Conservation (phyloP, 208 protist species). For the Trypanosoma scelopori region DNA sequence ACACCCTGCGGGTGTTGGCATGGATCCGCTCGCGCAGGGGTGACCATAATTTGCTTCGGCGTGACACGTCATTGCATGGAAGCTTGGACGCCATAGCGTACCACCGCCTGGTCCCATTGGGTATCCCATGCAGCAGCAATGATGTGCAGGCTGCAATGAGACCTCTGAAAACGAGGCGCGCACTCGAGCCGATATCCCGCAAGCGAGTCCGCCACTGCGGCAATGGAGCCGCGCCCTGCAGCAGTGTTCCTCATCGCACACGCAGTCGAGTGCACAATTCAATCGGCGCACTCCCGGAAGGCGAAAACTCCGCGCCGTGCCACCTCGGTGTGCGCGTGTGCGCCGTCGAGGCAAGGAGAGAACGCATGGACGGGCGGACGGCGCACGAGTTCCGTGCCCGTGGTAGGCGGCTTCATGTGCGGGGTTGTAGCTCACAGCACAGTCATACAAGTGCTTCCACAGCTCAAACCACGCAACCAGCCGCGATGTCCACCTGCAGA, state of each 20-base stretch:
- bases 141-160: slow-evolving; percentile 41
- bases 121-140: slow-evolving; percentile 38
- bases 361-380: slow-evolving; percentile 1
- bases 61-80: not conserved
- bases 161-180: slow-evolving; percentile 26
- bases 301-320: not conserved
- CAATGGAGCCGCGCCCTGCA: slow-evolving; percentile 25
- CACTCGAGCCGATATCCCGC: slow-evolving; percentile 26
- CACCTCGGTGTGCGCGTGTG: slow-evolving; percentile 4
- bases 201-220: slow-evolving; percentile 28
- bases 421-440: slow-evolving; percentile 25
- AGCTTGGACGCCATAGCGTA: too few species aligned
- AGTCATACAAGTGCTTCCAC: slow-evolving; percentile 35
- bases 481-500: too few species aligned
- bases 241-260: slow-evolving; percentile 19
- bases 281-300: too few species aligned
- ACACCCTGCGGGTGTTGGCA: too few species aligned
- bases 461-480: slow-evolving; percentile 9
- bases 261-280: not conserved
- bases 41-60: too few species aligned
- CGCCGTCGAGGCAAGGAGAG: not conserved
- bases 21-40: too few species aligned
- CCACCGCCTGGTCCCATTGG: slow-evolving; percentile 29
- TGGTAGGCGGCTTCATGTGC: slow-evolving; percentile 31
- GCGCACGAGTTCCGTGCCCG: slow-evolving; percentile 26